Base-by-base conservation (phyloP, 2,329 filamentous ascomycete genomes). In the Aureobasidium sp. region DNA sequence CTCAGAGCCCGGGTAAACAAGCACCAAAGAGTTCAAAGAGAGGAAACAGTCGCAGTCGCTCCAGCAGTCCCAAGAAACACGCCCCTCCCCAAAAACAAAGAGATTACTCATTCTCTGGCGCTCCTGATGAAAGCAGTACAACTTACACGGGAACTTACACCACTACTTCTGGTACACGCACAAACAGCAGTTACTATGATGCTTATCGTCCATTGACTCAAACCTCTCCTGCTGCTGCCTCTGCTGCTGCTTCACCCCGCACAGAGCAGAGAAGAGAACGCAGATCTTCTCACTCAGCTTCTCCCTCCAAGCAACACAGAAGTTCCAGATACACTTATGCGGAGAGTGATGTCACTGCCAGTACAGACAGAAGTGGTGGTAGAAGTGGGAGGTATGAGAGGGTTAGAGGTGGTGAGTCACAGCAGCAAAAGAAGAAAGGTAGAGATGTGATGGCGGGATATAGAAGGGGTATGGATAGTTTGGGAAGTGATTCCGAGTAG, bases 331-430 rank as follows among this genome's bases (percentile, higher is more conserved):
- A 60, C 8, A 32, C 44, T 0, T 61, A 63, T 36, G 74, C 75
- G 25, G 71, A 76, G 2, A 75, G 73, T 14, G 71, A 64, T 5
- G 66, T 21, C 10, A 48, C 74, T 29, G 71, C 76, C 3, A 72
- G 70, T 45, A 71, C 72, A 25, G 74, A 74, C 5, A n/a, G 32
- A 10, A 74, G 74, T 21, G 21, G 21, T 21, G 21, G 21, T 21
- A 21, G 21, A 21, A 21, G 21, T 21, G 47, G 47, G 2, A 82
- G 80, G 13, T 85, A 85, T 67, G 78, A 80, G 30, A 60, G 57
- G 2, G 41, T 48, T 11, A 59, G 55, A 25, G 45, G 57, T 27
- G 27, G 11, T 8, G 45, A 50, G 7, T 21, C 21, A 21, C 21
- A 21, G 1, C 70, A 71, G 67, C 68, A 64, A 4, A 58, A 6